A percentile compares a stretch with the other conserved stretches of the same genome.
These are phyloP conservation scores for Arbutus unedo DNA, from an alignment of 148 eudicot species.

Conservation along the genomic window DNA sequence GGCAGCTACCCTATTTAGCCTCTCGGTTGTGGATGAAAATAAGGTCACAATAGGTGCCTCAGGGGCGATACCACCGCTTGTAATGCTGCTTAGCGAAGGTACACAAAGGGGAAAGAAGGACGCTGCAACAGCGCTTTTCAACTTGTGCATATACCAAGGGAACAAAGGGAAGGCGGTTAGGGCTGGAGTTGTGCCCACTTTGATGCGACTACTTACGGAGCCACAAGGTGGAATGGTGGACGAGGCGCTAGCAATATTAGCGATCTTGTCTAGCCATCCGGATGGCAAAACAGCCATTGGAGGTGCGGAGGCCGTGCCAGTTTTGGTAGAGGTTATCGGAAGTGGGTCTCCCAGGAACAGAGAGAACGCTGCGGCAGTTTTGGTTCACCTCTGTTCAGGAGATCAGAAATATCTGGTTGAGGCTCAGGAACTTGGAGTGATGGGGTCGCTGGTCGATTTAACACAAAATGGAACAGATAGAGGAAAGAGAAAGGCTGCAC, in stretches of 20 bases:
- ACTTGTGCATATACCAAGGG: constrained; percentile 87
- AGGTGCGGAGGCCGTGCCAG: constrained; percentile 71
- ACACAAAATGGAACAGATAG: constrained; percentile 79
- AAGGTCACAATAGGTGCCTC: constrained; percentile 73
- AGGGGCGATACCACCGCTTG: constrained; percentile 92
- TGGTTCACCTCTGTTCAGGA: constrained; percentile 81
- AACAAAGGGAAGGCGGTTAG: constrained; percentile 90
- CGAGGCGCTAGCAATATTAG: constrained; percentile 82
- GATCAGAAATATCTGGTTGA: constrained; percentile 54
- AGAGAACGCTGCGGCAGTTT: constrained; percentile 88
- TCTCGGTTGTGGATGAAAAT: constrained; percentile 87
- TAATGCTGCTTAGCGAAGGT: constrained; percentile 63
- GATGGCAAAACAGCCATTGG: constrained; percentile 84
- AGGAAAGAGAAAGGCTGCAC: constrained; percentile 81
- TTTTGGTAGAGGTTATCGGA: constrained; percentile 68
- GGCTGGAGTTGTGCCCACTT: constrained; percentile 74
- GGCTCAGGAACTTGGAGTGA: constrained; percentile 66
- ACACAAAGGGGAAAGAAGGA: constrained; percentile 91
- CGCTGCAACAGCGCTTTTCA: constrained; percentile 94
- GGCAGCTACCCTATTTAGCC: constrained; percentile 87
- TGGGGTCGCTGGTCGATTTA: constrained; percentile 52
- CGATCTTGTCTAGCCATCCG: constrained; percentile 77
- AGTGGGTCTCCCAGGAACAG: constrained; percentile 91
- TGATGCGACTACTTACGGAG: constrained; percentile 75
- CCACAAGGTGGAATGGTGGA: constrained; percentile 83